Percentiles rank a stretch among this genome's conserved stretches.
Evolutionary conservation across 1,139 yeast species (phyloP).

Genomic region (Candida sp.): DNA sequence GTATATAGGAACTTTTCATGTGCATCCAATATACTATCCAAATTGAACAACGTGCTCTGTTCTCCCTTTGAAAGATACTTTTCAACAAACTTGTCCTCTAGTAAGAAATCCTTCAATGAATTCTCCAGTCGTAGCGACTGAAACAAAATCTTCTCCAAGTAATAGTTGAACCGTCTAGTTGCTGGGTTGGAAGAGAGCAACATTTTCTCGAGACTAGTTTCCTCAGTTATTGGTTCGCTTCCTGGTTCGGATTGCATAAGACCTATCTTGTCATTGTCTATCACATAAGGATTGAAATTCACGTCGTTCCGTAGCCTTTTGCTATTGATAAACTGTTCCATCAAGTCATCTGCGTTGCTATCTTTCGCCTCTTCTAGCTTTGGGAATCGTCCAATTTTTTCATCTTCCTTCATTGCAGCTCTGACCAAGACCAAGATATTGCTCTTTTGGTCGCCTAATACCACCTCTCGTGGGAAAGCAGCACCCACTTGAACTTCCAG

Average conservation of each 20-base stretch:
- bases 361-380: constrained; percentile 26
- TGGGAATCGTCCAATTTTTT: constrained; percentile 65
- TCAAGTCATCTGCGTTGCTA: constrained; percentile 8
- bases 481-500: constrained; percentile 61
- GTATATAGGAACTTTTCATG: constrained; percentile 16
- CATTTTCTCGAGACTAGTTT: constrained; percentile 15
- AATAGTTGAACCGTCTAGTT: constrained; percentile 27
- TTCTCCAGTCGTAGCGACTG: constrained; percentile 27
- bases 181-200: constrained; percentile 36
- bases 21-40: constrained; percentile 30
- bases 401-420: constrained; percentile 85
- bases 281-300: constrained; percentile 6
- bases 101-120: constrained; percentile 23
- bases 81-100: constrained; percentile 29
- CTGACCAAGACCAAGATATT: constrained; percentile 43
- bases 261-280: constrained; percentile 12
- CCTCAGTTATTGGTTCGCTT: constrained; percentile 8
- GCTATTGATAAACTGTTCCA: constrained; percentile 14
- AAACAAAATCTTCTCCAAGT: constrained; percentile 27
- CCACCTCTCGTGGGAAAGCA: constrained; percentile 49
- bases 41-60: constrained; percentile 32
- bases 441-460: constrained; percentile 17
- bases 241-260: constrained; percentile 9
- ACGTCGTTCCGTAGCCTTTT: constrained; percentile 12
- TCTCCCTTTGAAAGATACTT: constrained; percentile 26